phyloP scores from a whole-genome alignment of 2,329 filamentous ascomycete genomes.

The Metarhizium robertsii region DNA sequence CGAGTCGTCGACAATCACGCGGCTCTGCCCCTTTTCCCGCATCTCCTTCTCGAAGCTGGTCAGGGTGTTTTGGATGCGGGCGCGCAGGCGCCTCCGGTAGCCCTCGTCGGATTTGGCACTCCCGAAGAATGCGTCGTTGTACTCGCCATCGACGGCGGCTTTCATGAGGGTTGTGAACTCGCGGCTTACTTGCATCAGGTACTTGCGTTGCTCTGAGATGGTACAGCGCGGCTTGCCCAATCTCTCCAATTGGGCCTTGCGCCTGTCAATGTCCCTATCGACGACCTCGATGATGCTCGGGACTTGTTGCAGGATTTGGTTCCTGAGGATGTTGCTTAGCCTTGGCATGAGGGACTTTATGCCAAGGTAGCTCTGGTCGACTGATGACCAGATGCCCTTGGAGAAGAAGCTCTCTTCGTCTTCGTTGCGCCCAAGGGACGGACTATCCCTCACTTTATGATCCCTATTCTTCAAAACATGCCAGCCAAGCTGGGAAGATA shows the following conservation, averaged over 20 bases:
- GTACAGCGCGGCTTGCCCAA: slow-evolving; percentile 41
- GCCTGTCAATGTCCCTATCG: slow-evolving; percentile 22
- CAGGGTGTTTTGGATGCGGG: slow-evolving; percentile 37
- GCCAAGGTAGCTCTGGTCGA: slow-evolving; percentile 31
- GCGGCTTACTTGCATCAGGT: slow-evolving; percentile 36
- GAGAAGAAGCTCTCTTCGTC: slow-evolving; percentile 35
- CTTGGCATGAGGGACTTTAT: slow-evolving; percentile 35
- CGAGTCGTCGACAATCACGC: slow-evolving; percentile 18
- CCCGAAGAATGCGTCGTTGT: slow-evolving; percentile 41
- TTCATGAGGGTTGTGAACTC: slow-evolving; percentile 33
- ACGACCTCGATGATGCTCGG: slow-evolving; percentile 36
- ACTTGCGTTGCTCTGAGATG: slow-evolving; percentile 33
- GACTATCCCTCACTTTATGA: slow-evolving; percentile 23
- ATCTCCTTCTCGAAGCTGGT: slow-evolving; percentile 36
- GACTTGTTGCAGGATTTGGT: slow-evolving; percentile 36
- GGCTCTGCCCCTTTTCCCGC: slow-evolving; percentile 28
- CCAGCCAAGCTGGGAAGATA: slow-evolving; percentile 41
- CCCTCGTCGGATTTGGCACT: slow-evolving; percentile 16
- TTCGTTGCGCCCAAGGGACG: slow-evolving; percentile 25
- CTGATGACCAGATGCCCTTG: slow-evolving; percentile 25
- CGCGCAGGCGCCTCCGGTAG: slow-evolving; percentile 38
- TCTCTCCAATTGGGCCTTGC: slow-evolving; percentile 26
- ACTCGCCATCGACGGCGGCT: slow-evolving; percentile 40
- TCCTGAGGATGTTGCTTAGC: slow-evolving; percentile 40
- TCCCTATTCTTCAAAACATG: slow-evolving; percentile 37